These are phyloP conservation scores for Fusarium nematophilum DNA, from an alignment of 2,329 filamentous ascomycete species.

Conservation along the genomic window DNA sequence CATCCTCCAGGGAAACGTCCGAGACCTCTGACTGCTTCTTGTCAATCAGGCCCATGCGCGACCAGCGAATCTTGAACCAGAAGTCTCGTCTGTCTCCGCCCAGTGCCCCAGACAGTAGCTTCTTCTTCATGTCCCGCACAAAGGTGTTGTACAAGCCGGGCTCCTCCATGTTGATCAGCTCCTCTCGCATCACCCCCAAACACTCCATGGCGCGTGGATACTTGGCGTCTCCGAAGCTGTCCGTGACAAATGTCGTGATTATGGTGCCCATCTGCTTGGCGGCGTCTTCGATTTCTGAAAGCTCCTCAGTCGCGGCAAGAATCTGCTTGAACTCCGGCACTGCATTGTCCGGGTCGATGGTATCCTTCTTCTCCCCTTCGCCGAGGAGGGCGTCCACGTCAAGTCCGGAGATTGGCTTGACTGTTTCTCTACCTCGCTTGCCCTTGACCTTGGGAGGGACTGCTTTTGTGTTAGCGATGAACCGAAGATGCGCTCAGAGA, in stretches of 20 bases:
- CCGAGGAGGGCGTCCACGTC: constrained; percentile 86
- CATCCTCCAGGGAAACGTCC: constrained; percentile 75
- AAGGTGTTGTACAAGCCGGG: constrained; percentile 82
- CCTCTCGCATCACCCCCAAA: constrained; percentile 80
- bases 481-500: not conserved
- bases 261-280: constrained; percentile 80
- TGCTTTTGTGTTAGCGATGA: constrained; percentile 47
- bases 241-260: constrained; percentile 73
- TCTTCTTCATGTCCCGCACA: constrained; percentile 76
- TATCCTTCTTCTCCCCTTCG: constrained; percentile 58
- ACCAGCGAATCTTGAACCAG: constrained; percentile 79
- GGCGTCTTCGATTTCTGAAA: constrained; percentile 73
- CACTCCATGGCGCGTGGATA: constrained; percentile 82
- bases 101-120: constrained; percentile 75
- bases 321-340: constrained; percentile 92
- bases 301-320: constrained; percentile 69
- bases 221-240: constrained; percentile 79
- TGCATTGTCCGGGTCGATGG: constrained; percentile 75
- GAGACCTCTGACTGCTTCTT: constrained; percentile 71
- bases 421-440: constrained; percentile 73
- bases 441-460: constrained; percentile 85
- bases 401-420: constrained; percentile 89
- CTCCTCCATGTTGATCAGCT: constrained; percentile 80
- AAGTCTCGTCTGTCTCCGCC: constrained; percentile 83
- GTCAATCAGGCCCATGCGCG: constrained; percentile 79